phyloP scores from a whole-genome alignment of 148 eudicot species.

The Chenopodium album region DNA sequence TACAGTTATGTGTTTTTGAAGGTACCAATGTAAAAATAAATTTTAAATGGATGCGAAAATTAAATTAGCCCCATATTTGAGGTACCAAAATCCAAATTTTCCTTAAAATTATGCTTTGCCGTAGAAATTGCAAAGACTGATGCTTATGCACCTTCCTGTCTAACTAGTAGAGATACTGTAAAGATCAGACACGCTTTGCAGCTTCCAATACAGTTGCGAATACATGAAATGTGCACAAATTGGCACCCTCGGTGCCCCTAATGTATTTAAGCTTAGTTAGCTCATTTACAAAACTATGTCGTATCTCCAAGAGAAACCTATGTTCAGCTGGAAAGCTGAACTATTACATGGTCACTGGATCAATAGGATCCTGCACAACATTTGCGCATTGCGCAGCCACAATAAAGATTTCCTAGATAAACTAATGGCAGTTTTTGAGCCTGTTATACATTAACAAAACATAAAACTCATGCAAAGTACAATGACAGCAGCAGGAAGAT shows the following conservation, averaged over 20 bases:
- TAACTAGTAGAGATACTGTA: not conserved
- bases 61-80: no score
- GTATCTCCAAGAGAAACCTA: not conserved
- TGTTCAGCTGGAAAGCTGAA: conserved; percentile 16
- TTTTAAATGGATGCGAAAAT: no score
- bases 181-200: not conserved
- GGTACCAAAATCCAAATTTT: no score
- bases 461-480: conserved; percentile 7
- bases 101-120: no score
- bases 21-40: no score
- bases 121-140: not conserved
- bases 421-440: conserved; percentile 12
- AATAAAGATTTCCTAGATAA: conserved; percentile 18
- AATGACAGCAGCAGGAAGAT: conserved; percentile 2
- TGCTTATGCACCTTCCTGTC: not conserved
- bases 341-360: conserved; percentile 14
- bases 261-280: conserved; percentile 9
- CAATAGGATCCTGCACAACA: conserved; percentile 30
- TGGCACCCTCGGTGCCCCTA: conserved; percentile 10
- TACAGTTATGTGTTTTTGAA: no score
- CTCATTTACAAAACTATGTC: conserved; percentile 26
- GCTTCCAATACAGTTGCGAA: not conserved
- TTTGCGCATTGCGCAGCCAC: conserved; percentile 19
- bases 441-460: conserved; percentile 9
- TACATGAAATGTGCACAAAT: conserved; percentile 24